Percentiles rank a stretch among this genome's conserved stretches.
These are phyloP conservation scores for Meyerozyma smithsonii DNA, from an alignment of 1,139 yeast species.

Conservation along the genomic window DNA sequence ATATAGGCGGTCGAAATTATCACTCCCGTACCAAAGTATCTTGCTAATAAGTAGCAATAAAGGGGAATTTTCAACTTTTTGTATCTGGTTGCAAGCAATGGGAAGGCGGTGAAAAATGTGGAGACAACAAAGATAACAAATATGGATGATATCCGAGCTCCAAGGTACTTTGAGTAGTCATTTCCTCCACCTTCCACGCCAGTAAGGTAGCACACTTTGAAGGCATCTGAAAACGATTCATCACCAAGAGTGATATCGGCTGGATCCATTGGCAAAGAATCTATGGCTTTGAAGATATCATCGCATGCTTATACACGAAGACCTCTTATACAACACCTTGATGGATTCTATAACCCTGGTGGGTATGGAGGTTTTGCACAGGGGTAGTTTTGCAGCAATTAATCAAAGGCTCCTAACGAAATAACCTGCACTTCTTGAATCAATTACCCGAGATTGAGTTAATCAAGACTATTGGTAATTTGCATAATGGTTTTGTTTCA, in stretches of 20 bases:
- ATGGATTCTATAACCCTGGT: too few species aligned
- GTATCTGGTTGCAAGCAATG: slow-evolving; percentile 8
- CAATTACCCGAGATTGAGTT: too few species aligned
- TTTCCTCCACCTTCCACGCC: neutral
- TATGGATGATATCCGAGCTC: slow-evolving; percentile 12
- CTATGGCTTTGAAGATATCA: too few species aligned
- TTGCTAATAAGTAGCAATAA: slow-evolving; percentile 9
- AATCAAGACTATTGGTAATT: too few species aligned
- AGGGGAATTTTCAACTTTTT: slow-evolving; percentile 9
- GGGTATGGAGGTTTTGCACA: too few species aligned
- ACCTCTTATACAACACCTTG: too few species aligned
- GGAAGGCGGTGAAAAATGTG: slow-evolving; percentile 11
- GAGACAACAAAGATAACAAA: slow-evolving; percentile 11
- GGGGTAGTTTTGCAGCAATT: too few species aligned
- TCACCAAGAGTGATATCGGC: slow-evolving; percentile 1
- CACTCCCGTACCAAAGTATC: slow-evolving; percentile 14
- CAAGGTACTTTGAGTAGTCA: slow-evolving; percentile 4
- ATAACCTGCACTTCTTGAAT: too few species aligned
- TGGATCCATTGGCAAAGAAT: too few species aligned
- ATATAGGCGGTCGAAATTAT: slow-evolving; percentile 13
- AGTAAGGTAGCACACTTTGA: neutral
- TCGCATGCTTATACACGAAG: too few species aligned
- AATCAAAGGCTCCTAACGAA: too few species aligned
- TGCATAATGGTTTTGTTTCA: too few species aligned
- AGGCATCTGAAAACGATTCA: neutral